phyloP scores from a whole-genome alignment of 768 basidiomycete species.

The Leucocoprinus birnbaumii region DNA sequence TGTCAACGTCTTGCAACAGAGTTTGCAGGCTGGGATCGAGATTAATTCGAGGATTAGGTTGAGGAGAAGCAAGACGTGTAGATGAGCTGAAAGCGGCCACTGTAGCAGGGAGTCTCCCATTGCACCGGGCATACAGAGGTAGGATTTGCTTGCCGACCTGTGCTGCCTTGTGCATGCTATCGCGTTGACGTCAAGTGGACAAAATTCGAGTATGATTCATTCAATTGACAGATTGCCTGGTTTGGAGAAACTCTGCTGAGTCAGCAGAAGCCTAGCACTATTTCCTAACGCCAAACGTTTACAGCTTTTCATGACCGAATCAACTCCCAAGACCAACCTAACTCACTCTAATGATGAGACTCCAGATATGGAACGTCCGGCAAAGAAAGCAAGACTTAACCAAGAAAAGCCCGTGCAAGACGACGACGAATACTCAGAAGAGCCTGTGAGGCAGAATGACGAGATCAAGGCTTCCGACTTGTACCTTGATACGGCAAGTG shows the following conservation, averaged over 20 bases:
- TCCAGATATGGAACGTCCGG: constrained; percentile 27
- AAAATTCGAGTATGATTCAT: background rate
- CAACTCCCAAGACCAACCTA: constrained; percentile 7
- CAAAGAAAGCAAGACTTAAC: constrained; percentile 29
- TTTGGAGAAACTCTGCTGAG: constrained; percentile 2
- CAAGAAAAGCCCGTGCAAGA: constrained; percentile 23
- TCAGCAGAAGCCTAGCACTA: constrained; percentile 3
- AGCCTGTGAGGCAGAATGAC: constrained; percentile 21
- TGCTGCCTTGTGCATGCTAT: constrained; percentile 6
- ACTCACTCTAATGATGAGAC: constrained; percentile 11
- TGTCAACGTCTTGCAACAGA: constrained; percentile 65
- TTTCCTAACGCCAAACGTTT: too few relatives aligned
- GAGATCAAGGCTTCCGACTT: constrained; percentile 70
- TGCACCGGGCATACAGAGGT: background rate
- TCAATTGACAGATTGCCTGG: too few relatives aligned
- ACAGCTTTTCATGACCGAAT: constrained; percentile 12
- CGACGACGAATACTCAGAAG: constrained; percentile 28
- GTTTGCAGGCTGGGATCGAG: constrained; percentile 65
- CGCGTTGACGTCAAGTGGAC: background rate
- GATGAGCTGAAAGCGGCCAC: constrained; percentile 20
- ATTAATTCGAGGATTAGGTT: constrained; percentile 57
- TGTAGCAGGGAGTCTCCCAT: background rate
- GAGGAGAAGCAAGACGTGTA: constrained; percentile 22
- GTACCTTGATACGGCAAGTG: constrained; percentile 88
- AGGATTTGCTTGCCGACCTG: background rate